These are phyloP conservation scores for Boletus speciosus DNA, from an alignment of 768 basidiomycete genomes.

Conservation along the genomic window DNA sequence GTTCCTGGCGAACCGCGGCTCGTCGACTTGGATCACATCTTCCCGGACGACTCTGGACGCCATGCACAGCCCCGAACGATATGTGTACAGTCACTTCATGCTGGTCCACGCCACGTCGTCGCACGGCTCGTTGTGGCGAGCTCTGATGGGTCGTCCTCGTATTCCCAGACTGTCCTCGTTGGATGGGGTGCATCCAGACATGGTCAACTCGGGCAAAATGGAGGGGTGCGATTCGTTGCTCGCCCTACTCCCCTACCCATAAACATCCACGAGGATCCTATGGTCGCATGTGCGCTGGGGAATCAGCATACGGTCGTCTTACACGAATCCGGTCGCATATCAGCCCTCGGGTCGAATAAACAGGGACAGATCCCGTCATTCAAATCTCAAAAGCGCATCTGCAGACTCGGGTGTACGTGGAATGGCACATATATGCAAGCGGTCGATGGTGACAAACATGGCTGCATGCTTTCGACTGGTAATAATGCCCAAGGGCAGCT, in stretches of 20 bases:
- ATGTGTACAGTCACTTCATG: constrained; percentile 43
- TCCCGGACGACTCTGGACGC: constrained; percentile 36
- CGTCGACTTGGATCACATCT: constrained; percentile 14
- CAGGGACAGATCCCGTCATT: constrained; percentile 61
- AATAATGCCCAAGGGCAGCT: constrained; percentile 63
- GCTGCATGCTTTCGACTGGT: constrained; percentile 47
- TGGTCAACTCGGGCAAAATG: constrained; percentile 67
- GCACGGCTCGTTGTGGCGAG: constrained; percentile 36
- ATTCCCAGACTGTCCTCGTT: constrained; percentile 35
- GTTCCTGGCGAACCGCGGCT: constrained; percentile 4
- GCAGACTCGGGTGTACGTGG: constrained; percentile 65
- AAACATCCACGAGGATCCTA: constrained; percentile 27
- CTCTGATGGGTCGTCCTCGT: constrained; percentile 15
- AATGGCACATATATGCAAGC: constrained; percentile 63
- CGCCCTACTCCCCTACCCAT: constrained; percentile 35
- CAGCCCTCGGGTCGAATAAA: constrained; percentile 63
- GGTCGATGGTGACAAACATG: constrained; percentile 12
- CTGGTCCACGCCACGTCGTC: constrained; percentile 75
- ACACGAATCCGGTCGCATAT: constrained; percentile 43
- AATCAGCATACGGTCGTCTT: constrained; percentile 52
- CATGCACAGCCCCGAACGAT: constrained; percentile 19
- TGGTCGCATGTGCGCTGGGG: constrained; percentile 40
- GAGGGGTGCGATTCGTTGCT: constrained; percentile 3
- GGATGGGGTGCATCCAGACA: constrained; percentile 89
- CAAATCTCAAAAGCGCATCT: constrained; percentile 22